Conservation (phyloP, 2,329 filamentous ascomycete species). For the Pezicula radicicola region DNA sequence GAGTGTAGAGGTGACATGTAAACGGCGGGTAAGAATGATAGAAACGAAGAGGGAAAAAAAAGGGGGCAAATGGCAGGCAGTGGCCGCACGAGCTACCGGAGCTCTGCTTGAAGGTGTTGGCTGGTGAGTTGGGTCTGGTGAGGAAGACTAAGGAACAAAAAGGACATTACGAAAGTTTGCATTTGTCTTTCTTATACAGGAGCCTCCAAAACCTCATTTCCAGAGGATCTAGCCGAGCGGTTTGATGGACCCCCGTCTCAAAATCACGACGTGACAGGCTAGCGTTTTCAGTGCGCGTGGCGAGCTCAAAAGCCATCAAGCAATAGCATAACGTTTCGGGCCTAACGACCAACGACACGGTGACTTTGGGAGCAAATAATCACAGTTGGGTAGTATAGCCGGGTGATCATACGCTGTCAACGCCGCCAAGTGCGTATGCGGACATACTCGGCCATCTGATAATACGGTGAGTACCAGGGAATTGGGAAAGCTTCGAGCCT, state of each 20-base stretch:
- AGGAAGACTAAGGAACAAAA: constrained; percentile 22
- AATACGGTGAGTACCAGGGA: constrained; percentile 2
- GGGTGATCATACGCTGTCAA: constrained; percentile 18
- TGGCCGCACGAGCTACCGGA: constrained; percentile 40
- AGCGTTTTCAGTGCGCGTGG: constrained; percentile 23
- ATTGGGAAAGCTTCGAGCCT: constrained; percentile 6
- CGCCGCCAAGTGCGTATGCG: background rate
- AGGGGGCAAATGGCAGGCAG: constrained; percentile 16
- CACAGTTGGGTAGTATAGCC: constrained; percentile 9
- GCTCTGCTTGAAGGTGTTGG: constrained; percentile 35
- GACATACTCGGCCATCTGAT: constrained; percentile 15
- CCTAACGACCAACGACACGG: constrained; percentile 4
- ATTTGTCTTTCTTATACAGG: constrained; percentile 16
- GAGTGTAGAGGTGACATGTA: constrained; percentile 10
- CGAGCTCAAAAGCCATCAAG: constrained; percentile 9
- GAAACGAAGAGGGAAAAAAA: constrained; percentile 13
- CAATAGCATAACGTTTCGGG: constrained; percentile 20
- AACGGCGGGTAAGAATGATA: constrained; percentile 8
- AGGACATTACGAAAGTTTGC: background rate
- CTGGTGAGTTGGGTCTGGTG: constrained; percentile 23
- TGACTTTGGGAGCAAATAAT: background rate
- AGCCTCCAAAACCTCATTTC: constrained; percentile 4
- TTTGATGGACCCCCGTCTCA: constrained; percentile 23
- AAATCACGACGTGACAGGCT: constrained; percentile 21
- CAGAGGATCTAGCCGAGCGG: constrained; percentile 10